phyloP scores from a whole-genome alignment of 768 basidiomycete genomes.

The Gyrodon lividus region DNA sequence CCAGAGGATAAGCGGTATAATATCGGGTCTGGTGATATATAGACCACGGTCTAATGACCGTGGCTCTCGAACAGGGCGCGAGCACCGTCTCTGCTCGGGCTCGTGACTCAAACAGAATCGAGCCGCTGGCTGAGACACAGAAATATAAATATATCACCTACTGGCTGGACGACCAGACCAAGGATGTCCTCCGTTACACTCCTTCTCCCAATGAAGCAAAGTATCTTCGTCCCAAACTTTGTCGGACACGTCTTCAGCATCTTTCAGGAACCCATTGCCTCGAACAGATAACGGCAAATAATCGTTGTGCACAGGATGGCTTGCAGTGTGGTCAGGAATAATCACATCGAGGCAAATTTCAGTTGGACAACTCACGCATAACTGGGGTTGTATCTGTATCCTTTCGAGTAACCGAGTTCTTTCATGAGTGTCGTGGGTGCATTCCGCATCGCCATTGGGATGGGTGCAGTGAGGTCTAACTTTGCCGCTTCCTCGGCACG shows the following conservation, averaged over 20 bases:
- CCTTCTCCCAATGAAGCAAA: constrained; percentile 54
- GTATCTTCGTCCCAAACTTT: constrained; percentile 64
- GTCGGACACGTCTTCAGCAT: constrained; percentile 40
- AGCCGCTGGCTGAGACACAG: not conserved
- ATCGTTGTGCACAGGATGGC: constrained; percentile 65
- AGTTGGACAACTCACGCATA: constrained; percentile 41
- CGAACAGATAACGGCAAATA: constrained; percentile 55
- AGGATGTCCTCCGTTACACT: constrained; percentile 44
- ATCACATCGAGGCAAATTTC: not conserved
- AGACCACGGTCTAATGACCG: no score
- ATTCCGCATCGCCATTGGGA: constrained; percentile 75
- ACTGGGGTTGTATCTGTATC: constrained; percentile 62
- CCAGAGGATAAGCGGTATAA: no score
- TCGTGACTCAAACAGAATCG: not conserved
- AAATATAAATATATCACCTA: no score
- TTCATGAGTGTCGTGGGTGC: constrained; percentile 74
- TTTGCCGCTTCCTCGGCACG: constrained; percentile 63
- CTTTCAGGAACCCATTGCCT: constrained; percentile 43
- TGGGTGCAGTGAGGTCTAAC: constrained; percentile 49
- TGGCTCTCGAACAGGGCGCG: no score
- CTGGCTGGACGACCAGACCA: constrained; percentile 44
- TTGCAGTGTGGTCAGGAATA: constrained; percentile 18
- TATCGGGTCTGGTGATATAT: no score
- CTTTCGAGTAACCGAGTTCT: constrained; percentile 63
- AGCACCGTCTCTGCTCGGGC: no score